These are phyloP conservation scores for Glycine latifolia DNA, from an alignment of 306 rosid species.

Conservation along the genomic window DNA sequence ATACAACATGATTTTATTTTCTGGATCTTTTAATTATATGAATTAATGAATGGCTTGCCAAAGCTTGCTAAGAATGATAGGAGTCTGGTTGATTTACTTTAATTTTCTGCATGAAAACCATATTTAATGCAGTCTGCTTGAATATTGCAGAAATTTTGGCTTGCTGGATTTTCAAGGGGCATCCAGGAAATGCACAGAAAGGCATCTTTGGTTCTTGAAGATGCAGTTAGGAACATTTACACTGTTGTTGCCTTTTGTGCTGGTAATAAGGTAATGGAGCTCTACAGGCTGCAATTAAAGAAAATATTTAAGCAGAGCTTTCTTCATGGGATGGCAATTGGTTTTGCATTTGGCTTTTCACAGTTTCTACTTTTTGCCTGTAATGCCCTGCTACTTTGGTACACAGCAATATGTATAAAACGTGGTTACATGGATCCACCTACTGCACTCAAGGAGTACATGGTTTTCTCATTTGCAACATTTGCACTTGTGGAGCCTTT, in stretches of 20 bases:
- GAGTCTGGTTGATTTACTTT: conserved; percentile 24
- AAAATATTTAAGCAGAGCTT: conserved; percentile 92
- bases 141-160: conserved; percentile 93
- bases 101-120: conserved; percentile 30
- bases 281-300: conserved; percentile 87
- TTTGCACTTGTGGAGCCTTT: conserved; percentile 99
- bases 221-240: conserved; percentile 97
- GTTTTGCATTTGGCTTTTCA: conserved; percentile 95
- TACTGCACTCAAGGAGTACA: conserved; percentile 91
- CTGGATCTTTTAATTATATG: not conserved
- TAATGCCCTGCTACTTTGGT: conserved; percentile 98
- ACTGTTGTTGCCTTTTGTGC: conserved; percentile 99
- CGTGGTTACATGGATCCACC: conserved; percentile 53
- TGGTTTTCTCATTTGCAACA: conserved; percentile 98
- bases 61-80: conserved; percentile 9
- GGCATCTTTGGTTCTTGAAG: conserved; percentile 99
- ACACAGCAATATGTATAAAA: conserved; percentile 73
- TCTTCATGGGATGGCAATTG: conserved; percentile 97
- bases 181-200: conserved; percentile 99
- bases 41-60: conserved; percentile 35
- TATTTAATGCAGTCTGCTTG: conserved; percentile 32
- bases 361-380: conserved; percentile 98
- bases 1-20: not conserved
- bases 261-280: conserved; percentile 99
- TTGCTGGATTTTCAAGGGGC: conserved; percentile 98